Base-by-base conservation (phyloP, 306 rosid species). In the Cicer chorassanicum region DNA sequence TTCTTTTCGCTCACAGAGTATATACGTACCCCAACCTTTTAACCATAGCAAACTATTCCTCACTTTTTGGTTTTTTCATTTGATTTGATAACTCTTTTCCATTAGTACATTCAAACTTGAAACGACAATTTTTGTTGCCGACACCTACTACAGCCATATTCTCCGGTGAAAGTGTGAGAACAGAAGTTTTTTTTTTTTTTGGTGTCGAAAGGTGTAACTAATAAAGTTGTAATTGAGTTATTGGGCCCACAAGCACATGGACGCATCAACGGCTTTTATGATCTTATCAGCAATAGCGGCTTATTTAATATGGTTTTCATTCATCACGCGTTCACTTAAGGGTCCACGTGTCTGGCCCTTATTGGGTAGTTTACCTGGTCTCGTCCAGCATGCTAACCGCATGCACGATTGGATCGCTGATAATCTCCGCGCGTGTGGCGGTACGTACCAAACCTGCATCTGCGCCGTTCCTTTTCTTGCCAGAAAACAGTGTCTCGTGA, bases 301-400 rank as follows among this genome's bases (percentile, higher is more conserved):
- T 13, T 93, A 93, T 65, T 77, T 91, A 36, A 13, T 82, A 51
- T 93, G 98, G 98, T 91, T 91, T 79, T 49, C 65, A 34, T 39
- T 81, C 73, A 53, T 87, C 57, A 13, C 81, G 0, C 82, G 92
- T 10, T 63, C 89, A 0, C 74, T 93, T 53, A 87, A 8, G 9
- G 97, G 98, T 56, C 98, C 98, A 61, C 96, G 90, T 83, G 91
- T 93, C 49, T 93, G 98, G 98, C 98, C 97, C 0, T 18, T 93
- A 65, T 8, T 93, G 54, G 98, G 98, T 7, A 91, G 96, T 53
- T 84, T 93, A 10, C 98, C 98, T 0, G 96, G 89, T 0, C 90
- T 93, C 53, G 81, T 91, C 41, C 85, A 83, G 1, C 81, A 93
- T 80, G 55, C 86, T 15, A 75, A 65, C 49, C 92, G 93, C 65